Percentiles rank a stretch among this genome's conserved stretches.
phyloP scores from a whole-genome alignment of 2,329 filamentous ascomycete species.

The Aureobasidium sp. region DNA sequence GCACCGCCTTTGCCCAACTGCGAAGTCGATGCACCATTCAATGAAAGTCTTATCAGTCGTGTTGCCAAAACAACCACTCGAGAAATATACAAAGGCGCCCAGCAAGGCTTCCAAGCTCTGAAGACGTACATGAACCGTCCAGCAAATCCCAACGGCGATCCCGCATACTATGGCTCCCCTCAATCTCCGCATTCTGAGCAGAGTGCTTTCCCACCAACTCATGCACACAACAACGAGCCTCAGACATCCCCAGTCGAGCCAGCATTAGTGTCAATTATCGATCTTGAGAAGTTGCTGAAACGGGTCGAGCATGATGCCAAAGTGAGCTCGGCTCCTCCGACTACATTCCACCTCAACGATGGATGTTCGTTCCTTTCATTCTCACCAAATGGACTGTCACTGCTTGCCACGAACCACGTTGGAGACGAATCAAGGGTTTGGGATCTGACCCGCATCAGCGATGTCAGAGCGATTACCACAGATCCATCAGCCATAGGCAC shows the following conservation, averaged over 20 bases:
- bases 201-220: conserved; percentile 62
- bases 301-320: conserved; percentile 43
- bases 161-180: conserved; percentile 11
- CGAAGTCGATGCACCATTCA: conserved; percentile 50
- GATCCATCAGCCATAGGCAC: conserved; percentile 34
- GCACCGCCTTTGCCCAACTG: conserved; percentile 61
- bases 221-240: conserved; percentile 54
- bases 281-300: conserved; percentile 54
- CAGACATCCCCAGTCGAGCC: conserved; percentile 54
- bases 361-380: conserved; percentile 79
- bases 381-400: conserved; percentile 62
- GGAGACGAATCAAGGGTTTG: conserved; percentile 78
- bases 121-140: conserved; percentile 67
- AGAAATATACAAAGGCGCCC: conserved; percentile 65
- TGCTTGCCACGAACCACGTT: conserved; percentile 75
- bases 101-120: conserved; percentile 68
- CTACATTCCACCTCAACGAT: conserved; percentile 63
- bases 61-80: conserved; percentile 71
- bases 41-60: conserved; percentile 59
- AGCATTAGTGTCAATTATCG: conserved; percentile 67
- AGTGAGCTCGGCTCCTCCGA: conserved; percentile 52
- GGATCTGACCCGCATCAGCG: conserved; percentile 60
- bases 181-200: conserved; percentile 29
- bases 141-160: conserved; percentile 4
- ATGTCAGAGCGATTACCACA: conserved; percentile 30